These are phyloP conservation scores for Ustilago tritici DNA, from an alignment of 1,284 basidiomycete genomes.

Conservation along the genomic window DNA sequence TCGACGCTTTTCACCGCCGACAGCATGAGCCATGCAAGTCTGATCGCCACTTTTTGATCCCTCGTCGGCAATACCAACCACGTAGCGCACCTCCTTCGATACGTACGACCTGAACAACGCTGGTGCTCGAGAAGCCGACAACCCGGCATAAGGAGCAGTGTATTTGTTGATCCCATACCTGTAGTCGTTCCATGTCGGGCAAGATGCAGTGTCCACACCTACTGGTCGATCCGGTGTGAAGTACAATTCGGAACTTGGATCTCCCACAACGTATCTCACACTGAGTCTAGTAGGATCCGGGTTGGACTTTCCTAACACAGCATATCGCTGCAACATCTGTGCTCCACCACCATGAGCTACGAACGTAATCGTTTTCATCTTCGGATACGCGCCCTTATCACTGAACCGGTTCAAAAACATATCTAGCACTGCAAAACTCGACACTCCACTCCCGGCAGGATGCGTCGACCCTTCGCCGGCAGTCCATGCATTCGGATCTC, in stretches of 20 bases:
- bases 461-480: constrained; percentile 47
- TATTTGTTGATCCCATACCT: constrained; percentile 51
- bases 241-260: constrained; percentile 58
- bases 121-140: constrained; percentile 12
- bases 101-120: constrained; percentile 46
- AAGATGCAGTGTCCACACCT: constrained; percentile 22
- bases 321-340: constrained; percentile 58
- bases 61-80: constrained; percentile 50
- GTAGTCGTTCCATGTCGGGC: constrained; percentile 52
- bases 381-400: constrained; percentile 41
- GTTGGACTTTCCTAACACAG: constrained; percentile 41
- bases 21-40: constrained; percentile 51
- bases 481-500: constrained; percentile 57
- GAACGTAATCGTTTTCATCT: constrained; percentile 60
- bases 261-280: constrained; percentile 56
- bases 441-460: constrained; percentile 27
- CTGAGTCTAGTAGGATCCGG: constrained; percentile 19
- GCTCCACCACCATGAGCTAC: constrained; percentile 63
- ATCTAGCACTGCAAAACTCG: constrained; percentile 46
- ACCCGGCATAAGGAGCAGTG: constrained; percentile 18
- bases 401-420: constrained; percentile 37
- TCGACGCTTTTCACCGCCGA: constrained; percentile 43
- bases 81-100: constrained; percentile 52
- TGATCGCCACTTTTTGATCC: constrained; percentile 53
- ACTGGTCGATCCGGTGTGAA: constrained; percentile 59